A percentile compares a stretch with the other conserved stretches of the same genome.
Conservation (phyloP, 495 filamentous ascomycete species). For the Thozetella sp. region DNA sequence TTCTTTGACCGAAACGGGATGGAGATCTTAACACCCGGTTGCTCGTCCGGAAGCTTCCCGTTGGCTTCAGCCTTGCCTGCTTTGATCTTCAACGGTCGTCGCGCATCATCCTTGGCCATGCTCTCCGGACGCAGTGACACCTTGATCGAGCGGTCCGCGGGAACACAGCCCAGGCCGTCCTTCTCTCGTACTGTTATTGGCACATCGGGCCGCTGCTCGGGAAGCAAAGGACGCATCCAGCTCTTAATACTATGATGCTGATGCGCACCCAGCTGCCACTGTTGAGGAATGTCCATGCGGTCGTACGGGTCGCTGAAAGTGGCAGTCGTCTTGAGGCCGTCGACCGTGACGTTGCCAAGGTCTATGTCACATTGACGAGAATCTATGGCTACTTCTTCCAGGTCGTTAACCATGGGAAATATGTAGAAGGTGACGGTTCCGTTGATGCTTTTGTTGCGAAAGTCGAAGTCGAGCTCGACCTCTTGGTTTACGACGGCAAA, state of each 20-base stretch:
- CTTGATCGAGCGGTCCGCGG: constrained; percentile 40
- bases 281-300: constrained; percentile 60
- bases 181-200: constrained; percentile 35
- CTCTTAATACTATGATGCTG: constrained; percentile 75
- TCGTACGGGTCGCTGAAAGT: constrained; percentile 77
- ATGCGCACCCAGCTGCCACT: constrained; percentile 56
- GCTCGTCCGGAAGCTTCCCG: constrained; percentile 18
- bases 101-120: constrained; percentile 28
- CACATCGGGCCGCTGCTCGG: constrained; percentile 46
- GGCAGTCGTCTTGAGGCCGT: constrained; percentile 64
- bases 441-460: constrained; percentile 70
- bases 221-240: constrained; percentile 64
- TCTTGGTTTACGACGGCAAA: constrained; percentile 74
- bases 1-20: constrained; percentile 77
- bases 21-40: constrained; percentile 41
- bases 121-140: constrained; percentile 37
- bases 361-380: constrained; percentile 84
- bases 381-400: constrained; percentile 75
- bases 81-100: constrained; percentile 28
- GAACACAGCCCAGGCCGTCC: constrained; percentile 36
- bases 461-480: constrained; percentile 87
- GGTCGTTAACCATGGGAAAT: constrained; percentile 64
- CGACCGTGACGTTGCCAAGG: constrained; percentile 62
- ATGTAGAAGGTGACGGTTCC: constrained; percentile 83
- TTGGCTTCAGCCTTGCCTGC: constrained; percentile 29